Evolutionary conservation across 2,329 filamentous ascomycete genomes (phyloP), one percentile per base, ranked within the genome.

Genomic region (Cladosporium sphaerospermum): DNA sequence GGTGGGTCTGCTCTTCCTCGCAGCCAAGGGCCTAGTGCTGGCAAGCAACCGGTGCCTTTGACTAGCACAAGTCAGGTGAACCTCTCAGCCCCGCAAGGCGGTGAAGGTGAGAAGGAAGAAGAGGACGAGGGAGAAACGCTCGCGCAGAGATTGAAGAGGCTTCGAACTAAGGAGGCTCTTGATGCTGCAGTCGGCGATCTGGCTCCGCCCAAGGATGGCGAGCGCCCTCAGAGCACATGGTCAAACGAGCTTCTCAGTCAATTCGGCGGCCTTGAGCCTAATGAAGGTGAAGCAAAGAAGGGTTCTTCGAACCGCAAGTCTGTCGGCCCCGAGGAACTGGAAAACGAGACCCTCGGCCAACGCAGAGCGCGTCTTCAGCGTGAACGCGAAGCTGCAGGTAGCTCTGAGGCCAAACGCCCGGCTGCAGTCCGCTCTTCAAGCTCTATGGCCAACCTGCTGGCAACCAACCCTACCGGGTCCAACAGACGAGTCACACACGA

Each of bases 331-430:
- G 66, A 62, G 14, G 62, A 63, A 16, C 76, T 78, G 56, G 85
- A 84, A 59, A 85, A 89, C 61, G 88, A 93, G 65, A 92, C 88
- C 0, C 75, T 93, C 0, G 88, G 87, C 9, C 86, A 92, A 67
- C 83, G 88, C 9, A 83, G 87, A 0, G 82, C 82, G 28, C 80
- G 88, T 23, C 75, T 93, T 1, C 86, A 90, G 66, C 82, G 83
- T 23, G 84, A 87, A 68, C 84, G 84, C 6, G 78, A 81, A 28
- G 66, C 62, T 16, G 57, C 59, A 16, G 63, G 59, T 6, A 42
- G 56, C 19, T 50, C 57, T 7, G 44, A 57, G n/a, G 79, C 80
- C 58, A 79, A 81, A 67, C 73, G 71, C 40, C 65, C 70, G 36
- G 66, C 40, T 33, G 64, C 67, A 3, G 64, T 75, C 9, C 67